These are phyloP conservation scores for Leishmania amazonensis DNA, from an alignment of 208 protist species.

Conservation along the genomic window DNA sequence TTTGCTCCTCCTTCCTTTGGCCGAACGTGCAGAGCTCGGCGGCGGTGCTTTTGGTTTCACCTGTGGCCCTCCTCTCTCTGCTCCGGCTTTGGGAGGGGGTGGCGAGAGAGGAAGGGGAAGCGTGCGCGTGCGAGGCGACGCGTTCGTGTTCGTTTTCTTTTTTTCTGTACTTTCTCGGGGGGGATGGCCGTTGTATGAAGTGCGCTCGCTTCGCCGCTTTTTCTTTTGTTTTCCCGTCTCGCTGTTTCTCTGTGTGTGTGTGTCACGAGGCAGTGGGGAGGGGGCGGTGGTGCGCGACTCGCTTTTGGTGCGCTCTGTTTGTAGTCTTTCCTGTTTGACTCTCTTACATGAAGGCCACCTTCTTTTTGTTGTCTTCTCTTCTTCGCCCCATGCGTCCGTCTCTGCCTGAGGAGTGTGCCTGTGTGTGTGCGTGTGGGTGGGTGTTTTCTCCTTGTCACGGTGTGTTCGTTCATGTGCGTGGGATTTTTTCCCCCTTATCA, in stretches of 20 bases:
- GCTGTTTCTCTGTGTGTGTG: not conserved
- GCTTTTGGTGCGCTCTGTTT: slow-evolving; percentile 9
- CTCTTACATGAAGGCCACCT: not conserved
- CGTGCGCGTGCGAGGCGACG: not conserved
- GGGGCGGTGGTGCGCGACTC: not conserved
- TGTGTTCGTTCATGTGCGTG: not conserved
- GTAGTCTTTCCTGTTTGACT: not conserved
- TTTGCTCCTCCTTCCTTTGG: not conserved
- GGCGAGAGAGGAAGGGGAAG: not conserved
- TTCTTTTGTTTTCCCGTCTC: not conserved
- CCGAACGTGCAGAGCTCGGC: not conserved
- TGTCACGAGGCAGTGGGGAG: not conserved
- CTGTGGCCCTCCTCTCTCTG: not conserved
- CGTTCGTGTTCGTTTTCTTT: not conserved
- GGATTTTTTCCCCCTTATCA: not conserved
- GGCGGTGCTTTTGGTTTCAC: not conserved
- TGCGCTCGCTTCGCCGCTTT: not conserved
- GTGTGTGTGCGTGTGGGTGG: not conserved
- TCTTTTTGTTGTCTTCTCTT: not conserved
- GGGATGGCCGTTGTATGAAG: not conserved
- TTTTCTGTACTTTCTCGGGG: not conserved
- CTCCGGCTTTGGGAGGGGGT: not conserved
- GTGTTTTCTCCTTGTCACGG: too few relatives aligned
- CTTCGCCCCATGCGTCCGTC: not conserved
- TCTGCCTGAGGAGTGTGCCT: too few relatives aligned